Conservation (phyloP, 495 filamentous ascomycete species). For the Penicillium nucicola region DNA sequence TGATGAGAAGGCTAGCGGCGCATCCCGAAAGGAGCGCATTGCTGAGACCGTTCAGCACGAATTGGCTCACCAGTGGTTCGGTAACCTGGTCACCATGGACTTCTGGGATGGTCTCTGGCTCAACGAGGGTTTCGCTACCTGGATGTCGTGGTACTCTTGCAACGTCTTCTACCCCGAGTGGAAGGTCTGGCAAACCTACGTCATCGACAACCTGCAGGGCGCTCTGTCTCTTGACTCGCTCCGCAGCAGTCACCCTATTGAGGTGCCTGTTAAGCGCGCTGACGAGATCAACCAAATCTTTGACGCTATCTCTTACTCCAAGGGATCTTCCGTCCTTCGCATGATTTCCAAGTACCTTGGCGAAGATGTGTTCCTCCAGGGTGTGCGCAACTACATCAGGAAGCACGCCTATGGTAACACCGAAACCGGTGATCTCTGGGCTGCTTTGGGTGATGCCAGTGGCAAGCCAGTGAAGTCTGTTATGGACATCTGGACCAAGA, state of each 20-base stretch:
- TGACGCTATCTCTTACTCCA: slow-evolving; percentile 95
- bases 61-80: slow-evolving; percentile 98
- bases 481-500: slow-evolving; percentile 69
- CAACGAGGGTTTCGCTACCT: slow-evolving; percentile 97
- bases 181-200: slow-evolving; percentile 98
- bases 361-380: slow-evolving; percentile 90
- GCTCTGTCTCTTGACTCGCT: slow-evolving; percentile 86
- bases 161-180: slow-evolving; percentile 89
- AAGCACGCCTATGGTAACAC: slow-evolving; percentile 82
- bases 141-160: slow-evolving; percentile 66
- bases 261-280: slow-evolving; percentile 91
- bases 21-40: slow-evolving; percentile 89
- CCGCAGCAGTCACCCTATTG: slow-evolving; percentile 93
- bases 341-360: slow-evolving; percentile 98
- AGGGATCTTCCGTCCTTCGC: slow-evolving; percentile 91
- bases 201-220: slow-evolving; percentile 84
- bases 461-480: slow-evolving; percentile 80
- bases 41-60: slow-evolving; percentile 96
- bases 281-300: slow-evolving; percentile 99
- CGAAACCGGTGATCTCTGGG: slow-evolving; percentile 86
- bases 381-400: slow-evolving; percentile 86
- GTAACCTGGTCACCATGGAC: slow-evolving; percentile 98
- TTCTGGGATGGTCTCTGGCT: slow-evolving; percentile 99
- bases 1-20: slow-evolving; percentile 87
- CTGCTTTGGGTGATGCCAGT: slow-evolving; percentile 81